Conservation (phyloP, 192 early-diverging fungal species). For the Coemansia brasiliensis region DNA sequence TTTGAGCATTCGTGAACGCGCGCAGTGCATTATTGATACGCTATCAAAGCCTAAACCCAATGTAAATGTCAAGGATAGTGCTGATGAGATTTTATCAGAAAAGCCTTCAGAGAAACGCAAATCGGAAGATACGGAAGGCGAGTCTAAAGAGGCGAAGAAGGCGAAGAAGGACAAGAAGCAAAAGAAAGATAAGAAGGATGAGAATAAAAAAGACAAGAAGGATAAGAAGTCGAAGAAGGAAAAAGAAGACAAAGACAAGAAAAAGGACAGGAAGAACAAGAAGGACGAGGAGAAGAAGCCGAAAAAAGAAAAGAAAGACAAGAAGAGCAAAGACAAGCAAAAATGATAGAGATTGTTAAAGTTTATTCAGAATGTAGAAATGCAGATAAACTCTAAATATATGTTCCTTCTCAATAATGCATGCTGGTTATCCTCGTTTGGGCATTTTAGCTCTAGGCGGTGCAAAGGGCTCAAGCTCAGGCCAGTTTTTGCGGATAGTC, state of each 20-base stretch:
- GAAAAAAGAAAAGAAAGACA: conserved; percentile 10
- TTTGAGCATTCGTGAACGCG: conserved; percentile 11
- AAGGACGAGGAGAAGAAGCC: conserved; percentile 10
- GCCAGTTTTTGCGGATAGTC: background rate
- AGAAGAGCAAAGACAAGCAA: conserved; percentile 11
- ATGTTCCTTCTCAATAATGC: too few relatives aligned
- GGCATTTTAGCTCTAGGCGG: conserved; percentile 1
- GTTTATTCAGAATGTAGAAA: background rate
- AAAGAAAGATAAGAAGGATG: conserved; percentile 5
- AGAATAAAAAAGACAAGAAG: conserved; percentile 7
- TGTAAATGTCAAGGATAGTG: background rate
- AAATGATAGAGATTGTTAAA: too few relatives aligned
- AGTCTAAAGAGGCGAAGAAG: conserved; percentile 9
- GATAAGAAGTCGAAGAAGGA: conserved; percentile 18
- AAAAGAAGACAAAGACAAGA: conserved; percentile 9
- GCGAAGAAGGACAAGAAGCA: conserved; percentile 18
- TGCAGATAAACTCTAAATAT: background rate
- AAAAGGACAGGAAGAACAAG: conserved; percentile 13
- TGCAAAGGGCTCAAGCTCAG: background rate
- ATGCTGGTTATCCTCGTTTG: too few relatives aligned
- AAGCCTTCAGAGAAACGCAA: conserved; percentile 3
- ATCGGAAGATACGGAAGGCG: conserved; percentile 10
- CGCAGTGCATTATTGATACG: conserved; percentile 21
- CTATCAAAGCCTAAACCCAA: background rate
- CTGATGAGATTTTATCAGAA: background rate